Conservation (phyloP, 2,329 filamentous ascomycete genomes). For the Corniculantispora saksenae region DNA sequence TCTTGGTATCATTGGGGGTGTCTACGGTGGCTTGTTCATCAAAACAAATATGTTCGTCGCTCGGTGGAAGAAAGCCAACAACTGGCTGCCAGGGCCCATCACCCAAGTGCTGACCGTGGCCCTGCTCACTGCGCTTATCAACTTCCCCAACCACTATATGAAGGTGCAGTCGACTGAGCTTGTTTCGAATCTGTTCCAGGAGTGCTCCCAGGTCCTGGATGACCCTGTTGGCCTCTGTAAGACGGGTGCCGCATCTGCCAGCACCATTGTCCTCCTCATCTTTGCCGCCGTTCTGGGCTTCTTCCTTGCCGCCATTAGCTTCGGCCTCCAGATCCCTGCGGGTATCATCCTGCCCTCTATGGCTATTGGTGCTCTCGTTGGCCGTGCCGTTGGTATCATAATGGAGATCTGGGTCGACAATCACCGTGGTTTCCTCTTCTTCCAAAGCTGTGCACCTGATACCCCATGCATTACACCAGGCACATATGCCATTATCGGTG, state of each 20-base stretch:
- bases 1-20: slow-evolving; percentile 84
- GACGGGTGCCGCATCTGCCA: slow-evolving; percentile 77
- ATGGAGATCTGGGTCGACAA: slow-evolving; percentile 85
- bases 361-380: slow-evolving; percentile 89
- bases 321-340: slow-evolving; percentile 90
- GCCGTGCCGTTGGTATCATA: slow-evolving; percentile 84
- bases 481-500: slow-evolving; percentile 94
- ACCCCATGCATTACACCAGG: slow-evolving; percentile 87
- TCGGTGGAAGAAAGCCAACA: slow-evolving; percentile 69
- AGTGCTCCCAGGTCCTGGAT: slow-evolving; percentile 79
- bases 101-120: slow-evolving; percentile 79
- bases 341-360: slow-evolving; percentile 96
- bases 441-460: slow-evolving; percentile 81
- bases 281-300: slow-evolving; percentile 83
- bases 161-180: slow-evolving; percentile 88
- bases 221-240: slow-evolving; percentile 91
- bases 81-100: slow-evolving; percentile 71
- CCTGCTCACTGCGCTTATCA: slow-evolving; percentile 81
- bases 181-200: slow-evolving; percentile 87
- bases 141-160: slow-evolving; percentile 97
- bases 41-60: slow-evolving; percentile 88
- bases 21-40: slow-evolving; percentile 94
- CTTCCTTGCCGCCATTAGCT: slow-evolving; percentile 82
- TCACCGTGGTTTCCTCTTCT: slow-evolving; percentile 75
- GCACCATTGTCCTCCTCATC: slow-evolving; percentile 79